phyloP scores from a whole-genome alignment of 208 protist genomes.

The Wallacemonas sp. region DNA sequence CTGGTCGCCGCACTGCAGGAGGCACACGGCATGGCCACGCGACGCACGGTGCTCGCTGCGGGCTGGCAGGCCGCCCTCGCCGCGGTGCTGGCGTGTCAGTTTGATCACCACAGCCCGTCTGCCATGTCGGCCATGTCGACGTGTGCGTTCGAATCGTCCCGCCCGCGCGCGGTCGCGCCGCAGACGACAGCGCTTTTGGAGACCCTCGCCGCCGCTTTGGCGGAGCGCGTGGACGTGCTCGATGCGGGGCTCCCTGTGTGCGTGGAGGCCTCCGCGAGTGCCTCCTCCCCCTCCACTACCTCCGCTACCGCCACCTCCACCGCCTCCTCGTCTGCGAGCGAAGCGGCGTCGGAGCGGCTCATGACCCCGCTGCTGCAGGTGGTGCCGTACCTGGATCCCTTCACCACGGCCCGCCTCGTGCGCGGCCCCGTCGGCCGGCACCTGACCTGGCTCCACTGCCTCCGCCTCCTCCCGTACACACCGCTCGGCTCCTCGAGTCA shows the following conservation, averaged over 20 bases:
- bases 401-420: slow-evolving; percentile 43
- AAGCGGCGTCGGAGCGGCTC: not conserved
- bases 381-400: slow-evolving; percentile 54
- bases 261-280: not conserved
- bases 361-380: slow-evolving; percentile 41
- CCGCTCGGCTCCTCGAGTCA: slow-evolving; percentile 54
- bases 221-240: slow-evolving; percentile 16
- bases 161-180: slow-evolving; percentile 20
- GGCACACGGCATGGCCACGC: slow-evolving; percentile 15
- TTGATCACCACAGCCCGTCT: not conserved
- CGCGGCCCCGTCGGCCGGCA: slow-evolving; percentile 38
- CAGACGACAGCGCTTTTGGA: not conserved
- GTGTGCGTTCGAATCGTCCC: no score
- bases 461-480: slow-evolving; percentile 60
- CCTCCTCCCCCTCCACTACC: not conserved
- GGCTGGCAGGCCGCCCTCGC: slow-evolving; percentile 59
- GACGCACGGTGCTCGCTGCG: slow-evolving; percentile 17
- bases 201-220: slow-evolving; percentile 5
- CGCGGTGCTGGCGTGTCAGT: slow-evolving; percentile 19
- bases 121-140: no score
- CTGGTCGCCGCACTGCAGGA: slow-evolving; percentile 46
- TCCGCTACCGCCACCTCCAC: not conserved
- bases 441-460: slow-evolving; percentile 54
- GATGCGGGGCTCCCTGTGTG: no score
- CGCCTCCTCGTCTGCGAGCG: not conserved